phyloP scores from a whole-genome alignment of 192 early-diverging fungal species.

The Linnemannia hyalina region DNA sequence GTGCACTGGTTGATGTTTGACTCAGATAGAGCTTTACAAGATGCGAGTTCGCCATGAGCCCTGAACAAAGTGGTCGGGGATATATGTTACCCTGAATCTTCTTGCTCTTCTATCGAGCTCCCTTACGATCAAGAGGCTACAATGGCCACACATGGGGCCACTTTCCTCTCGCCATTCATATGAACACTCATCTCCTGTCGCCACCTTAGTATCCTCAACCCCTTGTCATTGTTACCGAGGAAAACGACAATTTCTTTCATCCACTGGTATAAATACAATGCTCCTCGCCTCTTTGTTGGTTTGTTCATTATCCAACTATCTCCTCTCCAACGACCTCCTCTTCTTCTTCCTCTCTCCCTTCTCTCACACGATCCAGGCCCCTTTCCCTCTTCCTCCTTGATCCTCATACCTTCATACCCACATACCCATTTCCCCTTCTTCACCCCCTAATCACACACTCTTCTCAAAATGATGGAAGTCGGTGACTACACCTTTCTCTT shows the following conservation, averaged over 20 bases:
- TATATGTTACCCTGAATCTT: background rate
- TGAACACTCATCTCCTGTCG: background rate
- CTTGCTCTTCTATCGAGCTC: background rate
- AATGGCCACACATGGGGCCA: background rate
- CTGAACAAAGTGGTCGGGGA: background rate
- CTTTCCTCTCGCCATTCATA: background rate
- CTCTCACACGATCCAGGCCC: background rate
- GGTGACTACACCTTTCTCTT: constrained; percentile 76
- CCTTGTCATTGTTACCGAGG: background rate
- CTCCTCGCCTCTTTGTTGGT: background rate
- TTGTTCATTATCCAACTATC: background rate
- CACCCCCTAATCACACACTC: background rate
- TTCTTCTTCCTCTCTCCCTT: background rate
- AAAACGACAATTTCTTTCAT: background rate
- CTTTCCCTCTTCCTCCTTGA: background rate
- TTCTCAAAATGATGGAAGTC: constrained; percentile 19
- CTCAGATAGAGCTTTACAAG: background rate
- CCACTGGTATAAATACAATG: background rate
- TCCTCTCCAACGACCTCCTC: constrained; percentile 5
- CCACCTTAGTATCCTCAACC: background rate
- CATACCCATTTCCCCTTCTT: background rate
- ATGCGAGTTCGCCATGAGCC: background rate
- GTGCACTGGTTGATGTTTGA: background rate
- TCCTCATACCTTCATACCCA: background rate
- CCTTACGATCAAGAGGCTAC: no score